These are phyloP conservation scores for Penicillium dipodomyicola DNA, from an alignment of 495 filamentous ascomycete genomes.

Conservation along the genomic window DNA sequence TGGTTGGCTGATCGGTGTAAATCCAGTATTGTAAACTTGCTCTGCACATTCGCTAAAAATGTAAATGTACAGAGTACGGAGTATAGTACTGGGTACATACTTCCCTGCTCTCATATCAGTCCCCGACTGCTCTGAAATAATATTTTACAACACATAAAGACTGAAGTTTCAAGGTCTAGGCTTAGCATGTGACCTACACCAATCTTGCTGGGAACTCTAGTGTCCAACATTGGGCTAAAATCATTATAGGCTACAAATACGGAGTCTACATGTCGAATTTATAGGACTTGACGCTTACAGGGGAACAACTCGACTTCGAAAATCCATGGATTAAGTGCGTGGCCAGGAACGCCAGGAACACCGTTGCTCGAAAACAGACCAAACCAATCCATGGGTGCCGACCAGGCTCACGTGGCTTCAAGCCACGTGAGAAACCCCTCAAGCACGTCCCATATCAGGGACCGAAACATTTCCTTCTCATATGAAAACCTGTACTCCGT, in stretches of 20 bases:
- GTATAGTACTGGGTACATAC: neutral
- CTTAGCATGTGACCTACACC: neutral
- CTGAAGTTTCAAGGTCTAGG: neutral
- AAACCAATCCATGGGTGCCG: neutral
- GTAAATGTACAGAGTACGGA: too few relatives aligned
- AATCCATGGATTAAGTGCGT: neutral
- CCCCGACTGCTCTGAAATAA: neutral
- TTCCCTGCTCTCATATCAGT: neutral
- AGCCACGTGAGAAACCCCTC: neutral
- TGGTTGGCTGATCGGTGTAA: conserved; percentile 18
- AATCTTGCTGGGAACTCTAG: neutral
- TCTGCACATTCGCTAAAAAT: neutral
- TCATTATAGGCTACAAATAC: neutral
- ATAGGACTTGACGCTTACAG: neutral
- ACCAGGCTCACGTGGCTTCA: neutral
- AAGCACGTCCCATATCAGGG: neutral
- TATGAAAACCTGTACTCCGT: neutral
- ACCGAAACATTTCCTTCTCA: neutral
- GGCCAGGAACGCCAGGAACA: neutral
- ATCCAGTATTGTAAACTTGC: conserved; percentile 11
- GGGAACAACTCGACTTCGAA: neutral
- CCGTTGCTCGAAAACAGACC: neutral
- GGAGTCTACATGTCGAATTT: neutral
- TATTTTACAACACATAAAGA: too few relatives aligned
- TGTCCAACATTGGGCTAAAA: neutral